These are phyloP conservation scores for Cladosporium sp. DNA, from an alignment of 2,329 filamentous ascomycete species.

Conservation along the genomic window DNA sequence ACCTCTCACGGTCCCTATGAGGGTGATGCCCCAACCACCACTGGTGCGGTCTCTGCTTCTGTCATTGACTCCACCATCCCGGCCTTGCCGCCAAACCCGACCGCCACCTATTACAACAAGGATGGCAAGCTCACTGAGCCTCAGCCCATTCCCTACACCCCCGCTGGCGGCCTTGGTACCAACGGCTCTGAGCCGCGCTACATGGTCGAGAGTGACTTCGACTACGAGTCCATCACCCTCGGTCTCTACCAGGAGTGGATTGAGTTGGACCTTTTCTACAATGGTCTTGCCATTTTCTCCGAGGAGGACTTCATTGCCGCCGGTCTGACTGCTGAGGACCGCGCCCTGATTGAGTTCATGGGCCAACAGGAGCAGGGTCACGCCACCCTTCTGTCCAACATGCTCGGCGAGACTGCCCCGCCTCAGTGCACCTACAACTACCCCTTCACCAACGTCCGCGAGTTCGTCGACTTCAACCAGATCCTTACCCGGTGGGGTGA, in stretches of 20 bases:
- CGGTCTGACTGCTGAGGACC: conserved; percentile 65
- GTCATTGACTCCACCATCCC: conserved; percentile 57
- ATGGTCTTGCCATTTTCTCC: conserved; percentile 66
- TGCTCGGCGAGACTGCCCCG: conserved; percentile 67
- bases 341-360: conserved; percentile 72
- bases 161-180: conserved; percentile 67
- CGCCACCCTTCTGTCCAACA: conserved; percentile 71
- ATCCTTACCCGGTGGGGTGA: conserved; percentile 81
- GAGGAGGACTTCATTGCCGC: conserved; percentile 64
- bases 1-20: conserved; percentile 66
- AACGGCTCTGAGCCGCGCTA: conserved; percentile 75
- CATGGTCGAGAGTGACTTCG: conserved; percentile 74
- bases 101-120: conserved; percentile 65
- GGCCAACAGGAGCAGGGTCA: conserved; percentile 72
- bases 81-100: conserved; percentile 53
- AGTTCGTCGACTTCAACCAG: conserved; percentile 80
- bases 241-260: conserved; percentile 81
- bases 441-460: conserved; percentile 67
- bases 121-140: conserved; percentile 65
- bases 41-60: conserved; percentile 61
- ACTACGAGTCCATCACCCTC: conserved; percentile 72
- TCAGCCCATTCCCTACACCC: conserved; percentile 68
- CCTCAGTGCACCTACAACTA: conserved; percentile 79
- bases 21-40: conserved; percentile 61
- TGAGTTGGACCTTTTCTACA: conserved; percentile 77